Evolutionary conservation across 2,329 filamentous ascomycete genomes (phyloP).

Genomic region (Aspergillus bombycis): DNA sequence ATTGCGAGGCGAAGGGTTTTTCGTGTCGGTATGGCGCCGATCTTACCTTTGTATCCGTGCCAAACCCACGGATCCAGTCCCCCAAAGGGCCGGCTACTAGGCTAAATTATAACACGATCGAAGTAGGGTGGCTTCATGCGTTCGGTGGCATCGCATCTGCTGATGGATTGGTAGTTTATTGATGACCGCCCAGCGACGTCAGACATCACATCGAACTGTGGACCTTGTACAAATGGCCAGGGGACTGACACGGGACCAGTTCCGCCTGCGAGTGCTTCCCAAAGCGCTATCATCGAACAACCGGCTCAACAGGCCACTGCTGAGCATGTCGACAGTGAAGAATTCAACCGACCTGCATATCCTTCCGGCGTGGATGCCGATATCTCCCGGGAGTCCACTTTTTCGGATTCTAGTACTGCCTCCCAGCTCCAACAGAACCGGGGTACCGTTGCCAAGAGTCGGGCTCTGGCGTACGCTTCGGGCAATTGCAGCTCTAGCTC

Average conservation of each 20-base stretch:
- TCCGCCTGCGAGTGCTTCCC: neutral
- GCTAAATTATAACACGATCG: slow-evolving; percentile 22
- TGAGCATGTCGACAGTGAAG: neutral
- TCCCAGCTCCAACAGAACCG: neutral
- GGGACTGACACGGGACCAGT: neutral
- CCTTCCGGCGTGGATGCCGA: neutral
- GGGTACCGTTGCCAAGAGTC: slow-evolving; percentile 3
- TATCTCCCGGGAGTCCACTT: neutral
- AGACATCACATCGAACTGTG: neutral
- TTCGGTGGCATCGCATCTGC: neutral
- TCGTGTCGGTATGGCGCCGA: slow-evolving; percentile 28
- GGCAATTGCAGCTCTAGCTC: neutral
- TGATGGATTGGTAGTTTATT: slow-evolving; percentile 1
- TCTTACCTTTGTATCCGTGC: slow-evolving; percentile 25
- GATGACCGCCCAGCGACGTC: neutral
- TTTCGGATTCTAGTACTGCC: neutral
- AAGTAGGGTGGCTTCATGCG: slow-evolving; percentile 13
- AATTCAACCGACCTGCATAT: neutral
- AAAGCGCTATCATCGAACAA: neutral
- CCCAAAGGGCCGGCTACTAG: slow-evolving; percentile 7
- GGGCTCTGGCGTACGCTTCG: neutral
- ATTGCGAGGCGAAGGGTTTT: slow-evolving; percentile 28
- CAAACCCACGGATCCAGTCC: slow-evolving; percentile 7
- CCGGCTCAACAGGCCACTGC: neutral
- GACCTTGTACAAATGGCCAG: neutral